phyloP scores from a whole-genome alignment of 176 grass and related monocot species.

The Cenchrus fungigraminus region DNA sequence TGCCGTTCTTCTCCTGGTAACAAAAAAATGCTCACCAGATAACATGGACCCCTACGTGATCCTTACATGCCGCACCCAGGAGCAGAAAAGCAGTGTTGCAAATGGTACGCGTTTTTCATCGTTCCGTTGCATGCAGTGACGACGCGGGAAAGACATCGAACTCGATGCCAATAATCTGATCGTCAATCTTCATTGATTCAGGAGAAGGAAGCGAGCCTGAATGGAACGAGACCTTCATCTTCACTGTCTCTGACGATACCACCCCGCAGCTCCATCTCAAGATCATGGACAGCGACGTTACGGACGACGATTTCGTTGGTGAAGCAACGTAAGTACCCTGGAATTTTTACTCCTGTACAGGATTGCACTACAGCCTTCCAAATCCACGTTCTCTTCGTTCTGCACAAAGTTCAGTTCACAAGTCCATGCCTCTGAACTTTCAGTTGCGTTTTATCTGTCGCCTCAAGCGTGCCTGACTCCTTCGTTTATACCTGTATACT shows the following conservation, averaged over 20 bases:
- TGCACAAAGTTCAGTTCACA: conserved; percentile 2
- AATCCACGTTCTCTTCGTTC: not conserved
- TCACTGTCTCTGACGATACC: conserved; percentile 52
- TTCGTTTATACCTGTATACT: not conserved
- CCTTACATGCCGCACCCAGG: conserved; percentile 58
- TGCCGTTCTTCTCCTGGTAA: not conserved
- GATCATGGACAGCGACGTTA: conserved; percentile 83
- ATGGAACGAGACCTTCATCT: conserved; percentile 92
- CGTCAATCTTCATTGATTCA: not conserved
- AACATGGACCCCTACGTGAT: conserved; percentile 76
- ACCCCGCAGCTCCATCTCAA: conserved; percentile 56
- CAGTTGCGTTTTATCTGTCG: not conserved
- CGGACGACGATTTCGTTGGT: conserved; percentile 75
- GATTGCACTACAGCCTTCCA: not conserved
- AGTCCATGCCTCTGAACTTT: not conserved
- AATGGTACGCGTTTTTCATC: conserved; percentile 30
- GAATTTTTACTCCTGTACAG: not conserved
- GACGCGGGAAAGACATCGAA: not conserved
- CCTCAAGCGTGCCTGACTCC: not conserved
- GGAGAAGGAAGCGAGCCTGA: conserved; percentile 75
- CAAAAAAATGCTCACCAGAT: conserved; percentile 37
- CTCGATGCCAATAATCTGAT: conserved; percentile 1
- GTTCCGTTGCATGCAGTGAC: no score
- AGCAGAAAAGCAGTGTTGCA: conserved; percentile 65
- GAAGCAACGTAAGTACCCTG: conserved; percentile 59